Evolutionary conservation across 2,329 filamentous ascomycete genomes (phyloP).

Genomic region (Aureobasidium vineae): DNA sequence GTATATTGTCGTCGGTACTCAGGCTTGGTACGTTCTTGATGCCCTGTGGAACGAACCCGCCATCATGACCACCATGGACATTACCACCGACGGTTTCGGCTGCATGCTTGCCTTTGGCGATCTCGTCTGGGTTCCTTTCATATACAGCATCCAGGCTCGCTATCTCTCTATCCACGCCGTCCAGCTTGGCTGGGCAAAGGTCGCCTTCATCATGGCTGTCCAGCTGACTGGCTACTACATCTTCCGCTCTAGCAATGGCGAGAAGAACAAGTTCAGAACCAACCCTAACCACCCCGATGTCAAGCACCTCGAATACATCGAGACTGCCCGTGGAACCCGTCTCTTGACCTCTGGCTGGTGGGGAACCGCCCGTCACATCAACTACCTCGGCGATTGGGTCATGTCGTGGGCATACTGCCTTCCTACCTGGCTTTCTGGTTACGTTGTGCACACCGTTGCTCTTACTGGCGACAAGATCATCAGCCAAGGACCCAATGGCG

Average conservation of each 20-base stretch:
- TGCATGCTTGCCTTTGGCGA: conserved; percentile 95
- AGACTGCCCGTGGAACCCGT: conserved; percentile 77
- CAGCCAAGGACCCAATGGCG: conserved; percentile 38
- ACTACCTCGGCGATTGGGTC: conserved; percentile 93
- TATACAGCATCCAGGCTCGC: conserved; percentile 78
- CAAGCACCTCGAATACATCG: conserved; percentile 75
- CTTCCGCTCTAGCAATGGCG: conserved; percentile 89
- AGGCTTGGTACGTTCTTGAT: conserved; percentile 81
- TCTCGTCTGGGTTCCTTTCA: conserved; percentile 87
- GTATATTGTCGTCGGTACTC: conserved; percentile 68
- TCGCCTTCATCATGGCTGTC: conserved; percentile 63
- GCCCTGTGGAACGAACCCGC: conserved; percentile 83
- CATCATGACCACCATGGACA: conserved; percentile 90
- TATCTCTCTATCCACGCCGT: conserved; percentile 83
- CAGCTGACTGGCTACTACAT: conserved; percentile 77
- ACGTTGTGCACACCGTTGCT: conserved; percentile 63
- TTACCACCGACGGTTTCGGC: conserved; percentile 89
- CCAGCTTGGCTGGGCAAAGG: conserved; percentile 67
- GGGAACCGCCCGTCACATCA: conserved; percentile 89
- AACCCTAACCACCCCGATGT: conserved; percentile 78
- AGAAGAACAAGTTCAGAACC: conserved; percentile 93
- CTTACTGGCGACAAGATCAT: conserved; percentile 62
- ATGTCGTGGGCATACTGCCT: conserved; percentile 89
- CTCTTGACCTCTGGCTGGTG: conserved; percentile 89
- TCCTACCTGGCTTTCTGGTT: conserved; percentile 81